Percentiles rank a stretch among this genome's conserved stretches.
These are phyloP conservation scores for Candida chilensis DNA, from an alignment of 805 yeast genomes.

Conservation along the genomic window DNA sequence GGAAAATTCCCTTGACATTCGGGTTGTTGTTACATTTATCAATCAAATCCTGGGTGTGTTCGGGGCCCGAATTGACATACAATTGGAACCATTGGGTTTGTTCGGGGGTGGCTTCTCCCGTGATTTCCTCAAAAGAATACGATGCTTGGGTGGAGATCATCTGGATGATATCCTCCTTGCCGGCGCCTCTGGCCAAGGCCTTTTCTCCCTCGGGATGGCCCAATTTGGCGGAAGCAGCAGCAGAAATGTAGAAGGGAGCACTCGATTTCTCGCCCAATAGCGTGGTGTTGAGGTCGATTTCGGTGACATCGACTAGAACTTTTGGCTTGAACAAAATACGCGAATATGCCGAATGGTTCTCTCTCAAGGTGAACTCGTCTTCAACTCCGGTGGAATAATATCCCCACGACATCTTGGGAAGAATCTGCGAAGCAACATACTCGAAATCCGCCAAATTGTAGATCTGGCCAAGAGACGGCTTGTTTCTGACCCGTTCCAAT, in stretches of 20 bases:
- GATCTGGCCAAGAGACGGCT: constrained; percentile 20
- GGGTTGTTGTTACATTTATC: constrained; percentile 24
- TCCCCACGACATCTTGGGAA: constrained; percentile 24
- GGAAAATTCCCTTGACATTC: constrained; percentile 36
- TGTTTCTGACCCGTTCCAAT: no score
- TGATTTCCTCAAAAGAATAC: constrained; percentile 29
- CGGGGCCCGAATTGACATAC: constrained; percentile 32
- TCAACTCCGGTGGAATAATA: constrained; percentile 41
- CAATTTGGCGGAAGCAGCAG: constrained; percentile 34
- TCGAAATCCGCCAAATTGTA: constrained; percentile 30
- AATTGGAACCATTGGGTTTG: constrained; percentile 40
- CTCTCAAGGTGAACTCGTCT: constrained; percentile 35
- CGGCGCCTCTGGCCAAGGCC: constrained; percentile 29
- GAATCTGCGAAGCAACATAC: constrained; percentile 20
- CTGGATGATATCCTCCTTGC: constrained; percentile 28
- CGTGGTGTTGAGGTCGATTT: constrained; percentile 16
- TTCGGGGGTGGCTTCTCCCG: constrained; percentile 16
- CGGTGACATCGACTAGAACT: constrained; percentile 20
- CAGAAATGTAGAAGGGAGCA: constrained; percentile 39
- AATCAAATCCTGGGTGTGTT: constrained; percentile 13
- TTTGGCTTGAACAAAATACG: constrained; percentile 37
- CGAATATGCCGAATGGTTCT: constrained; percentile 30
- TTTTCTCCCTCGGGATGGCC: constrained; percentile 36
- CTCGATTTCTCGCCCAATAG: constrained; percentile 20
- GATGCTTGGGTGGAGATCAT: constrained; percentile 37